Percentiles rank a stretch among this genome's conserved stretches.
These are phyloP conservation scores for Ganoderma sinense DNA, from an alignment of 1,284 basidiomycete species.

Conservation along the genomic window DNA sequence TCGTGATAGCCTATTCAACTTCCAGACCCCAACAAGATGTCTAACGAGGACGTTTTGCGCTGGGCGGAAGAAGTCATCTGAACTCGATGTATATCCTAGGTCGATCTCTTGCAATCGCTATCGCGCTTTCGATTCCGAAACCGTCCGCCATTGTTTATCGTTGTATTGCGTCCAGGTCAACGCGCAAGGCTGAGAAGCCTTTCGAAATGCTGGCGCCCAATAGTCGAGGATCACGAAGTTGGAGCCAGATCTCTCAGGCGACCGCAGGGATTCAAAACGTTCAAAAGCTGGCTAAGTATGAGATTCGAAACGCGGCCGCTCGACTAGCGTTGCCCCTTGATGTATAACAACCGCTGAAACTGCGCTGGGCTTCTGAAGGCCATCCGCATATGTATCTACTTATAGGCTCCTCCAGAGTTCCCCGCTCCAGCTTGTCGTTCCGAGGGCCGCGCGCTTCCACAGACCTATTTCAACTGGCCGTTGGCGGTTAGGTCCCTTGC, in stretches of 20 bases:
- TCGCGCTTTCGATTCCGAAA: neutral
- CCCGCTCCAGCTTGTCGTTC: neutral
- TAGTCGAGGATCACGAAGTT: neutral
- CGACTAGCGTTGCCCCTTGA: neutral
- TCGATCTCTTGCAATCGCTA: constrained; percentile 6
- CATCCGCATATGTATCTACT: neutral
- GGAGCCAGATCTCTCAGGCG: neutral
- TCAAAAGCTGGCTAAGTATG: too few species aligned
- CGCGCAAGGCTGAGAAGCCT: neutral
- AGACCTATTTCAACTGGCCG: neutral
- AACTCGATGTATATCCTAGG: neutral
- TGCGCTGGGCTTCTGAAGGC: neutral
- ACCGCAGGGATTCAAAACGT: too few species aligned
- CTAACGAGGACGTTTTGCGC: constrained; percentile 54
- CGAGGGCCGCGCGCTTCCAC: neutral
- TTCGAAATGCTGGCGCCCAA: neutral
- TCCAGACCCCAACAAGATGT: constrained; percentile 32
- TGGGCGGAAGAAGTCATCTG: constrained; percentile 66
- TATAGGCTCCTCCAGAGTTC: neutral
- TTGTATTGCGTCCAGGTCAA: neutral
- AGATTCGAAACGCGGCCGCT: neutral
- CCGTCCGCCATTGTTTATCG: neutral
- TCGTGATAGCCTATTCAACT: neutral
- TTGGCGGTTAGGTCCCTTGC: neutral
- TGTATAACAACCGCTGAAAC: neutral